These are phyloP conservation scores for Sedum album DNA, from an alignment of 164 flowering plant genomes.

Conservation along the genomic window DNA sequence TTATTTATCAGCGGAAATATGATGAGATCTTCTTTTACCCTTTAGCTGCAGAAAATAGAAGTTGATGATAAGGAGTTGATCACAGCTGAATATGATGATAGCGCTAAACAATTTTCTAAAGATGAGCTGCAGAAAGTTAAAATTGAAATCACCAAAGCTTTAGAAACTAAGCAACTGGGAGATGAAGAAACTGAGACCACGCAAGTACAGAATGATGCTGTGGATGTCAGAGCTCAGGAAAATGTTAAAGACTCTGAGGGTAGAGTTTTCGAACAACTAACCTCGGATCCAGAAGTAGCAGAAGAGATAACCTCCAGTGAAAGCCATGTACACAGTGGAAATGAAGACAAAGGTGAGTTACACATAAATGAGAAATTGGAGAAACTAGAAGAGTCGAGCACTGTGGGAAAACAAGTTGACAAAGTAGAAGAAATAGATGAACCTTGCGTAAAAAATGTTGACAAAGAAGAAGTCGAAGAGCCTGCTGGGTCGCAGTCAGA, in stretches of 20 bases:
- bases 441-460: not conserved
- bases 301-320: not conserved
- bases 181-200: not conserved
- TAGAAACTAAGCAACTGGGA: not conserved
- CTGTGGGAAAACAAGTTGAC: not conserved
- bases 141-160: not conserved
- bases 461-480: not conserved
- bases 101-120: not conserved
- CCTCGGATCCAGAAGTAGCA: not conserved
- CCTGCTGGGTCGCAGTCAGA: not conserved
- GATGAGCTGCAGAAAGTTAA: not conserved
- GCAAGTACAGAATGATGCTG: not conserved
- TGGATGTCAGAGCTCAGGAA: not conserved
- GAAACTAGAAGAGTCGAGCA: not conserved
- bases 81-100: not conserved
- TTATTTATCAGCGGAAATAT: not conserved
- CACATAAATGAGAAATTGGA: not conserved
- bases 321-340: not conserved
- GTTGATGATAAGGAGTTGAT: not conserved
- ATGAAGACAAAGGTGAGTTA: not conserved
- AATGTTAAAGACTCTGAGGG: not conserved
- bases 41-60: slow-evolving; percentile 6
- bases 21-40: not conserved
- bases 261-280: not conserved
- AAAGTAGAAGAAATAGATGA: not conserved